phyloP scores from a whole-genome alignment of 306 rosid species.

The Arachis stenosperma region DNA sequence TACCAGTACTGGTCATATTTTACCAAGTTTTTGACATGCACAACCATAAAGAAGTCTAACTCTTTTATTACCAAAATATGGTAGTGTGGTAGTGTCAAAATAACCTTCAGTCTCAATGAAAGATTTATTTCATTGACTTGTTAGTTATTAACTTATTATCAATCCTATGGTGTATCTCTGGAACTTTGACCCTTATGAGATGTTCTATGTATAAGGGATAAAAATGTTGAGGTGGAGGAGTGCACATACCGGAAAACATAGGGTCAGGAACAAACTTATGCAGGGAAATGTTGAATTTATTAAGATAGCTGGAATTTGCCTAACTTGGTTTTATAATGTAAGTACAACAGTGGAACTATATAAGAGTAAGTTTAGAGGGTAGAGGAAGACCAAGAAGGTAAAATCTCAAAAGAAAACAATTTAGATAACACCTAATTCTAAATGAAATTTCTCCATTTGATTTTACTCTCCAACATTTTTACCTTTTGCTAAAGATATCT shows the following conservation, averaged over 20 bases:
- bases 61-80: background rate
- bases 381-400: background rate
- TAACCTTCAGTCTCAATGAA: background rate
- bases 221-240: background rate
- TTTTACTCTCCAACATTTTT: slow-evolving; percentile 22
- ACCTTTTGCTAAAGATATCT: slow-evolving; percentile 15
- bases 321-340: background rate
- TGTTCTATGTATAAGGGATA: background rate
- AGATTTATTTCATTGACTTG: slow-evolving; percentile 2
- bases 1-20: slow-evolving; percentile 4
- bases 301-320: background rate
- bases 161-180: slow-evolving; percentile 1
- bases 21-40: background rate
- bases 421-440: background rate
- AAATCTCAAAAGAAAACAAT: background rate
- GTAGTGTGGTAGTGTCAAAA: background rate
- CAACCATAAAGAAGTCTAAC: background rate
- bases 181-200: slow-evolving; percentile 10
- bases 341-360: background rate
- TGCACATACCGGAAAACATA: background rate
- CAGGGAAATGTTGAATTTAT: background rate
- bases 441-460: slow-evolving; percentile 22
- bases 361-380: background rate
- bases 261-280: background rate
- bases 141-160: background rate